These are phyloP conservation scores for Wallacemonas sp. DNA, from an alignment of 208 protist species.

Conservation along the genomic window DNA sequence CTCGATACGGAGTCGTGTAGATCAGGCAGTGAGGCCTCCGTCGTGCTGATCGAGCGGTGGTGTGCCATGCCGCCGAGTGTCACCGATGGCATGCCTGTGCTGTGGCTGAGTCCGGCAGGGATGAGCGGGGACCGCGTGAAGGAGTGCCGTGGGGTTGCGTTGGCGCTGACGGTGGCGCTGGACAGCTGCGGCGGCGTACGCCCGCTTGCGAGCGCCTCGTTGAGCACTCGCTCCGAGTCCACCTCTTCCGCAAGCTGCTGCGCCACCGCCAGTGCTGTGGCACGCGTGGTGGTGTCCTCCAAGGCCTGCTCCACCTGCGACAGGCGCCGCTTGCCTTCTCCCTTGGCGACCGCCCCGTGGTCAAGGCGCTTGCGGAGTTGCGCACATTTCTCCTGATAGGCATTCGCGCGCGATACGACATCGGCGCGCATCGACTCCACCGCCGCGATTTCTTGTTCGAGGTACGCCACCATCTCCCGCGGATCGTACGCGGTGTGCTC, in stretches of 20 bases:
- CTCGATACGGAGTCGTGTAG: background rate
- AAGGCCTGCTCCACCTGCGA: constrained; percentile 44
- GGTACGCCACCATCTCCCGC: constrained; percentile 60
- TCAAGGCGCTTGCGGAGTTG: constrained; percentile 52
- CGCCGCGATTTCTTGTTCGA: constrained; percentile 56
- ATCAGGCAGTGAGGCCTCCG: background rate
- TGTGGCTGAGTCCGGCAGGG: no score
- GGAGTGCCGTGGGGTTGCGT: background rate
- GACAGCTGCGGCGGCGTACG: background rate
- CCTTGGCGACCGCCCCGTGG: constrained; percentile 23
- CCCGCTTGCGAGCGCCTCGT: constrained; percentile 10
- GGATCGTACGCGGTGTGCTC: constrained; percentile 32
- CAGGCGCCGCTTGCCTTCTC: constrained; percentile 23
- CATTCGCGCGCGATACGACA: constrained; percentile 35
- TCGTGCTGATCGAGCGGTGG: background rate
- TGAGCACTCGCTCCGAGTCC: constrained; percentile 28
- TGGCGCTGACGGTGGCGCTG: constrained; percentile 1
- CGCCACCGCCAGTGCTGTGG: constrained; percentile 24
- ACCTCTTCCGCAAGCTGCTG: constrained; percentile 24
- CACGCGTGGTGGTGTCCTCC: constrained; percentile 29
- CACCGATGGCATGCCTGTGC: background rate
- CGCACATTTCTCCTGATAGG: constrained; percentile 42
- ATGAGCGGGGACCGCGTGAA: constrained; percentile 3
- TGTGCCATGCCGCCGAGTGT: background rate
- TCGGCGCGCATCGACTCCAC: constrained; percentile 57